Evolutionary conservation across 257 asterid species (phyloP), one percentile per base, ranked within the genome.

Genomic region (Cinchona pubescens): DNA sequence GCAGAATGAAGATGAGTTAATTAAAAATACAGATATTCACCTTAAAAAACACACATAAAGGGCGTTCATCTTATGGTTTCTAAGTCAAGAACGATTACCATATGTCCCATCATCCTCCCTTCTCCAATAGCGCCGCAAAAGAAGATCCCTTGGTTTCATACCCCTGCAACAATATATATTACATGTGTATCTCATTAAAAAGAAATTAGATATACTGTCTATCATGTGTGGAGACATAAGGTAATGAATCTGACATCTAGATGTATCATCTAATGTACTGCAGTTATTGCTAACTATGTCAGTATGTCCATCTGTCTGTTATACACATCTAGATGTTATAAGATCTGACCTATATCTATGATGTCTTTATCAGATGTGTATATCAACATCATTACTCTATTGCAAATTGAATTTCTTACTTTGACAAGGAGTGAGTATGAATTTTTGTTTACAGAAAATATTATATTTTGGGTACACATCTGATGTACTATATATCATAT

Each of bases 101-200:
- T 94, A 94, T 59, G 99, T 92, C 45, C 97, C 97, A 73, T 92
- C 99, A 56, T 94, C 99, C 86, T 94, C 99, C 86, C 99, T 87
- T 86, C 99, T 88, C 99, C 99, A 94, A 75, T 94, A 94, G 76
- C 97, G 96, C 73, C 90, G 85, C 79, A 94, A 82, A 64, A 94
- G 84, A 82, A 94, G 92, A 86, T 94, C 99, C 85, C 99, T 88
- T 76, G 80, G 77, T 75, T 83, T 87, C 99, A 94, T 92, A 72
- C 99, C 97, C 98, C 99, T 94, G 80, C 79, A 84, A 73, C 38
- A 74, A 73, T 71, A 58, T 69, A 77, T 62, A 74, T 80, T 71
- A 68, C 55, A 77, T 69, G 71, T 76, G 35, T n/a, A 67, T 37
- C 67, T 30, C 64, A 23, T n/a, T 25, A 7, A 4, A 34, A 49